phyloP scores from a whole-genome alignment of 1,139 yeast species.

The Saccharomyces hybrid region DNA sequence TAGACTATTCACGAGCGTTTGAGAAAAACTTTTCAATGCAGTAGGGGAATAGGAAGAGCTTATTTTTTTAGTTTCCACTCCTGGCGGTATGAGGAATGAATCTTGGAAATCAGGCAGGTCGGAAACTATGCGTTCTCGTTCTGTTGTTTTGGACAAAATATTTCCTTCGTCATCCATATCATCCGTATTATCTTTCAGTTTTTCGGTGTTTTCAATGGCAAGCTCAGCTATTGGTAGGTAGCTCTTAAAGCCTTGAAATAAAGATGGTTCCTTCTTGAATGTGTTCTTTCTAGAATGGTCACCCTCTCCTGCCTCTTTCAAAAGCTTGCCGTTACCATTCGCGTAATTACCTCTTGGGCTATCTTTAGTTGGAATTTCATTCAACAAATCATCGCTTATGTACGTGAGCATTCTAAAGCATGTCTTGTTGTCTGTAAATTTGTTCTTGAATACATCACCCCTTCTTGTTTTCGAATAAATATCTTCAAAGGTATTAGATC shows the following conservation, averaged over 20 bases:
- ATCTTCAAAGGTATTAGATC: constrained; percentile 15
- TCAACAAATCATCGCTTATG: constrained; percentile 50
- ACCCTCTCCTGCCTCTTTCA: constrained; percentile 12
- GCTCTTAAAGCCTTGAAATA: constrained; percentile 64
- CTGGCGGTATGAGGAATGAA: neutral
- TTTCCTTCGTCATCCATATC: neutral
- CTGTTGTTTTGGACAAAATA: constrained; percentile 11
- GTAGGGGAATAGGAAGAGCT: constrained; percentile 34
- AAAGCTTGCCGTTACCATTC: constrained; percentile 1
- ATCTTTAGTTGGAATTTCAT: constrained; percentile 38
- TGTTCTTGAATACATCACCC: constrained; percentile 29
- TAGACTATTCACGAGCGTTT: constrained; percentile 39
- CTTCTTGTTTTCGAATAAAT: constrained; percentile 23
- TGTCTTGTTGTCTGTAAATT: constrained; percentile 31
- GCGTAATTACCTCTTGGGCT: neutral
- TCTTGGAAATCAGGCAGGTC: constrained; percentile 8
- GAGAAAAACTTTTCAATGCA: constrained; percentile 35
- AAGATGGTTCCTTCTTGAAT: constrained; percentile 30
- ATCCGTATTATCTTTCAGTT: neutral
- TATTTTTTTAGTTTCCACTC: constrained; percentile 6
- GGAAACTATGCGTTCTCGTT: constrained; percentile 9
- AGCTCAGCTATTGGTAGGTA: constrained; percentile 40
- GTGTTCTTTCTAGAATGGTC: constrained; percentile 11
- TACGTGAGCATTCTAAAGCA: constrained; percentile 41
- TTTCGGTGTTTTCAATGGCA: constrained; percentile 3